Conservation (phyloP, 495 filamentous ascomycete species). For the Penicillium pulvis region DNA sequence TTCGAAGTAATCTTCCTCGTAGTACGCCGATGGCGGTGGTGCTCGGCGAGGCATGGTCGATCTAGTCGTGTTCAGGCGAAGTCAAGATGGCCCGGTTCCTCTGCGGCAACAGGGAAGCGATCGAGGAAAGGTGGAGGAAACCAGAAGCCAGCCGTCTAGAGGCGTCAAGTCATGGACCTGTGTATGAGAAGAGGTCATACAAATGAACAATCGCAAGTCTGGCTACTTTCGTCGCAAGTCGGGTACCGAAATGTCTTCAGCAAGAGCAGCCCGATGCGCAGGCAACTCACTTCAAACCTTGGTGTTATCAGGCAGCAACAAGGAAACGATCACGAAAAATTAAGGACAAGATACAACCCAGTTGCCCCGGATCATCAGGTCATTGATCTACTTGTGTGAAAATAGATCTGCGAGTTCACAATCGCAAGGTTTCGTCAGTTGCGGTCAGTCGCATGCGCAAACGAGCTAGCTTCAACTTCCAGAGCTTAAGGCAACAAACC, state of each 20-base stretch:
- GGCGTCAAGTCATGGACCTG: background rate
- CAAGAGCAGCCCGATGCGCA: background rate
- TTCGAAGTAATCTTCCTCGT: slow-evolving; percentile 34
- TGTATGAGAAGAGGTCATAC: background rate
- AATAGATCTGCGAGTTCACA: background rate
- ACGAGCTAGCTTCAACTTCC: background rate
- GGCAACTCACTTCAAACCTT: background rate
- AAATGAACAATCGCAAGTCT: background rate
- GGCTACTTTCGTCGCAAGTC: too few relatives aligned
- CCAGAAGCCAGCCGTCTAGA: background rate
- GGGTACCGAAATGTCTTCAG: too few relatives aligned
- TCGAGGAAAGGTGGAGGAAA: background rate
- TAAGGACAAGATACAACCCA: background rate
- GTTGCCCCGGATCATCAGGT: background rate
- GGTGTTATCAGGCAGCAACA: background rate
- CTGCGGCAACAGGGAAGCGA: background rate
- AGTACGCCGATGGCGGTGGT: slow-evolving; percentile 34
- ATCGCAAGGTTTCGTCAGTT: background rate
- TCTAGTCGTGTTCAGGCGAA: background rate
- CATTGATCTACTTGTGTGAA: background rate
- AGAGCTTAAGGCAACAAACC: background rate
- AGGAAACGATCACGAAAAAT: background rate
- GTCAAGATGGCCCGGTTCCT: background rate
- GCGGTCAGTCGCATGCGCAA: background rate
- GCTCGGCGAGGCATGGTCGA: slow-evolving; percentile 40